Conservation (phyloP, 805 yeast species). For the Teunomyces kruisii region DNA sequence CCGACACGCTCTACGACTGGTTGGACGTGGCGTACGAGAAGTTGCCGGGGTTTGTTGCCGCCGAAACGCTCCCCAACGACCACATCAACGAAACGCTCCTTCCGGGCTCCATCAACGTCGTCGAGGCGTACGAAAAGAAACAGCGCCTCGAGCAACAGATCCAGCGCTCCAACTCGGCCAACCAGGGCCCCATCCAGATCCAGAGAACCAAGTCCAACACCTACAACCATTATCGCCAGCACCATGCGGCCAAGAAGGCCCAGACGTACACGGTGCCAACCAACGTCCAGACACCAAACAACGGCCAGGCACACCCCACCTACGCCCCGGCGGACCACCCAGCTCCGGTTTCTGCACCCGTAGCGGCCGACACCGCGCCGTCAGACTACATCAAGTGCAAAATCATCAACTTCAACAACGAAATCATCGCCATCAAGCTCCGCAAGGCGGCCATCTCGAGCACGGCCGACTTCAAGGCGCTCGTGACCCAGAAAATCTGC, state of each 20-base stretch:
- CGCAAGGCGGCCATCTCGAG: conserved; percentile 21
- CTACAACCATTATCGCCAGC: conserved; percentile 32
- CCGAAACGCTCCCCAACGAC: conserved; percentile 16
- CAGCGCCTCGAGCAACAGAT: not conserved
- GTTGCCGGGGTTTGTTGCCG: conserved; percentile 23
- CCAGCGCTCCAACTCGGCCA: not conserved
- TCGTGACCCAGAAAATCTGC: conserved; percentile 23
- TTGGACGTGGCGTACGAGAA: conserved; percentile 21
- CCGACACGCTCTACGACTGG: conserved; percentile 29
- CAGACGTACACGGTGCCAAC: too few relatives aligned
- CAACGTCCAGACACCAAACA: too few relatives aligned
- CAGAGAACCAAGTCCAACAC: conserved; percentile 25
- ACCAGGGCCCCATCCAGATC: conserved; percentile 7
- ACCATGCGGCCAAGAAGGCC: not conserved
- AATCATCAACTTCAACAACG: conserved; percentile 25
- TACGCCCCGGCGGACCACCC: too few relatives aligned
- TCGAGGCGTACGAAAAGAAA: not conserved
- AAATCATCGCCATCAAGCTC: conserved; percentile 25
- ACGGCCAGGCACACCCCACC: too few relatives aligned
- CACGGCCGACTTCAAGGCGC: conserved; percentile 24
- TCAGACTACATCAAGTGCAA: conserved; percentile 23
- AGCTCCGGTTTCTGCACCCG: too few relatives aligned
- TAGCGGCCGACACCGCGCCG: not conserved
- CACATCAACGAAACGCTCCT: conserved; percentile 21
- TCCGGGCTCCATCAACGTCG: conserved; percentile 17